These are phyloP conservation scores for Cyphellophora attinorum DNA, from an alignment of 2,329 filamentous ascomycete species.

Conservation along the genomic window DNA sequence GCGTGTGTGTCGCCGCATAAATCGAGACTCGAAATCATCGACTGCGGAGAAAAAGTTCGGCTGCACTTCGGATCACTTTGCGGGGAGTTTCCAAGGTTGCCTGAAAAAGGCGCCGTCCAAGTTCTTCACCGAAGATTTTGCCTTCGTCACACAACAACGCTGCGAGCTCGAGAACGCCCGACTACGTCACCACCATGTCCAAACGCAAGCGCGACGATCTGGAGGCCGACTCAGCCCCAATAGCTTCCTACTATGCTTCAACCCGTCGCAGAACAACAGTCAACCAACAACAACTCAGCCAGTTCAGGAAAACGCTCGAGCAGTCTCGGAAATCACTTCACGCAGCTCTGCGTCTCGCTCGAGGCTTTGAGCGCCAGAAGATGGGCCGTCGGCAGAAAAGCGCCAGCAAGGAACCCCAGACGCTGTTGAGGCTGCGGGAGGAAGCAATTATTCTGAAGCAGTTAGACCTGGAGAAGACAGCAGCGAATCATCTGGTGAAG, in stretches of 20 bases:
- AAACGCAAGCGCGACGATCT: slow-evolving; percentile 19
- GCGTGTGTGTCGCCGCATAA: too few species aligned
- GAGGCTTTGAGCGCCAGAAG: slow-evolving; percentile 56
- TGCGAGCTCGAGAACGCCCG: too few species aligned
- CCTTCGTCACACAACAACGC: too few species aligned
- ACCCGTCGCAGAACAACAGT: too few species aligned
- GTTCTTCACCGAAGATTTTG: too few species aligned
- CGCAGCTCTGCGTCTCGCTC: slow-evolving; percentile 47
- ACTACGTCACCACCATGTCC: too few species aligned
- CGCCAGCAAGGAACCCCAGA: slow-evolving; percentile 34
- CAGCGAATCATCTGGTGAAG: slow-evolving; percentile 47
- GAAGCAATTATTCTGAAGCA: slow-evolving; percentile 7
- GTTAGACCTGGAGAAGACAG: slow-evolving; percentile 41
- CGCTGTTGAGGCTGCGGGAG: slow-evolving; percentile 10
- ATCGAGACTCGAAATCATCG: too few species aligned
- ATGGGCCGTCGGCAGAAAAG: slow-evolving; percentile 49
- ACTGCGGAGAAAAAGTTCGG: too few species aligned
- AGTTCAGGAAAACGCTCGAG: slow-evolving; percentile 38
- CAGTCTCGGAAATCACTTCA: slow-evolving; percentile 41
- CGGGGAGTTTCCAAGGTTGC: too few species aligned
- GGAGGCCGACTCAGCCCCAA: slow-evolving; percentile 4
- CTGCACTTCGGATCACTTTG: too few species aligned
- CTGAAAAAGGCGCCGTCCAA: too few species aligned
- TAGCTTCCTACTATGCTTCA: too few species aligned
- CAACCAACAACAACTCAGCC: slow-evolving; percentile 19